Conservation (phyloP, 1,139 yeast genomes). For the Meyerozyma carpophila region DNA sequence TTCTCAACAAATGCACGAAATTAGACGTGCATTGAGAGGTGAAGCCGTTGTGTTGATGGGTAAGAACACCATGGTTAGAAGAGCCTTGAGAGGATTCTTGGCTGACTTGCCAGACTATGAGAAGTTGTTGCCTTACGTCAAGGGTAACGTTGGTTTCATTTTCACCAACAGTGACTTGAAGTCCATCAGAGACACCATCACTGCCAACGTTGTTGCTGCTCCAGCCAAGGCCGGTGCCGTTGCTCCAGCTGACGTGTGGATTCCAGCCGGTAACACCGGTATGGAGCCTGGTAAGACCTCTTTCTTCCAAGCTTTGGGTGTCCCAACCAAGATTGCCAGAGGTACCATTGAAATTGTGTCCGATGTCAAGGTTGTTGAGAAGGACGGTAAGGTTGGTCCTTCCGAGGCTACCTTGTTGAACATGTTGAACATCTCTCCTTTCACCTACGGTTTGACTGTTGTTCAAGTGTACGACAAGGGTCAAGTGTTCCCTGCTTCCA, state of each 20-base stretch:
- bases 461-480: slow-evolving; percentile 98
- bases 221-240: slow-evolving; percentile 99
- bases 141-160: slow-evolving; percentile 98
- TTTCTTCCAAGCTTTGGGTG: slow-evolving; percentile 99
- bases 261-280: slow-evolving; percentile 99
- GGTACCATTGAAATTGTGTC: slow-evolving; percentile 99
- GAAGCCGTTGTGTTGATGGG: slow-evolving; percentile 97
- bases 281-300: slow-evolving; percentile 99
- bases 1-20: slow-evolving; percentile 99
- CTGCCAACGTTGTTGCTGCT: slow-evolving; percentile 96
- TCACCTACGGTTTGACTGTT: slow-evolving; percentile 97
- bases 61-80: slow-evolving; percentile 99
- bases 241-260: slow-evolving; percentile 96
- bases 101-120: slow-evolving; percentile 93
- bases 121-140: slow-evolving; percentile 89
- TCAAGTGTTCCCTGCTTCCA: slow-evolving; percentile 93
- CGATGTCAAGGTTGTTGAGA: slow-evolving; percentile 92
- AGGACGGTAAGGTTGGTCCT: slow-evolving; percentile 91
- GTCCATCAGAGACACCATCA: slow-evolving; percentile 80
- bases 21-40: slow-evolving; percentile 95
- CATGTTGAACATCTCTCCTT: slow-evolving; percentile 99
- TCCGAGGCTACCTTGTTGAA: slow-evolving; percentile 98
- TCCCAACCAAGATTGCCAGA: slow-evolving; percentile 99
- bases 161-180: slow-evolving; percentile 97
- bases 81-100: slow-evolving; percentile 97